Evolutionary conservation across 2,329 filamentous ascomycete genomes (phyloP), one percentile per base, ranked within the genome.

Genomic region (Diaporthe citriasiana): DNA sequence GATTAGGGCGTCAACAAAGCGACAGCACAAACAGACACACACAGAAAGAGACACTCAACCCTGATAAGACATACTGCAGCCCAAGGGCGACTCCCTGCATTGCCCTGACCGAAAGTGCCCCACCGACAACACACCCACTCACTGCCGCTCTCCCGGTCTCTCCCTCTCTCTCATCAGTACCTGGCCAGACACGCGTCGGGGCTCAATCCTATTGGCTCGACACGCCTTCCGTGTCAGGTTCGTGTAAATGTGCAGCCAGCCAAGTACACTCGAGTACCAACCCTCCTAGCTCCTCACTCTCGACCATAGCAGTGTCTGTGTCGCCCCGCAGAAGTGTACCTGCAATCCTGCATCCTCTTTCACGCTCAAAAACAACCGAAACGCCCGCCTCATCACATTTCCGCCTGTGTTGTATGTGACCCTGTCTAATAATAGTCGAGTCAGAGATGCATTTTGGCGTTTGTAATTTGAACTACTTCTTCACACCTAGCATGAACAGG

Each of bases 251-350:
- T 66, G 63, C 40, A 70, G 53, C 38, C 7, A 38, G 53, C 12
- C 13, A 42, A 56, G 45, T 77, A 76, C 74, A 65, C 74, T 60
- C 50, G 27, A 63, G 78, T 77, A 73, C 69, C 53, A 56, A 69
- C 76, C 74, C 77, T 76, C 78, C 73, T 57, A 45, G 42, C 35
- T 35, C 42, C 55, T 45, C 25, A 70, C 66, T 70, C 50, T 51
- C 12, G 57, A 17, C n/a, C 27, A 38, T 42, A 30, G 27, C 22
- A 40, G 33, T 25, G 13, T 8, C 38, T 55, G 71, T 70, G 68
- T 35, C 27, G n/a, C 30, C 40, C 47, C 71, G 6, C 68, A 40
- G 13, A 33, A 35, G 40, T 55, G 22, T 73, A 71, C 74, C 42
- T 75, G 51, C 57, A 15, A 19, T 72, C 55, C 55, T 56, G 73